phyloP scores from a whole-genome alignment of 108 stramenopile species.

The Fistulifera pelliculosa region DNA sequence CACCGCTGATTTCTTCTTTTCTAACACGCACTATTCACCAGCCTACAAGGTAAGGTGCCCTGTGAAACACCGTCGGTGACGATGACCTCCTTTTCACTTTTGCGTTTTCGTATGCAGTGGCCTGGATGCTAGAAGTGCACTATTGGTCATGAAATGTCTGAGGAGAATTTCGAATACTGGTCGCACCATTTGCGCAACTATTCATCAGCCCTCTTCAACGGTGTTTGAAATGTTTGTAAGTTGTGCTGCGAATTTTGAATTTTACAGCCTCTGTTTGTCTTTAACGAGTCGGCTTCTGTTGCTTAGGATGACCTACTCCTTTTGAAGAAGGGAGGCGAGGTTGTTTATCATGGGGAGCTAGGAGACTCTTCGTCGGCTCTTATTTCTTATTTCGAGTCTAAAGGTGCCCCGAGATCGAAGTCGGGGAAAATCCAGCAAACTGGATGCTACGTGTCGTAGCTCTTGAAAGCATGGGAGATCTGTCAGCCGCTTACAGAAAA shows the following conservation, averaged over 20 bases:
- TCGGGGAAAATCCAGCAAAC: constrained; percentile 65
- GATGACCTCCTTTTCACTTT: constrained; percentile 1
- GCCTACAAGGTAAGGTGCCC: background rate
- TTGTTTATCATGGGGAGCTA: constrained; percentile 58
- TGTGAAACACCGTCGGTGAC: background rate
- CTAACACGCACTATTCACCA: background rate
- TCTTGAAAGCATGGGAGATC: constrained; percentile 19
- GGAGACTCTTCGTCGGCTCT: constrained; percentile 31
- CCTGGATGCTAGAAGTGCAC: constrained; percentile 52
- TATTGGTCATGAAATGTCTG: constrained; percentile 45
- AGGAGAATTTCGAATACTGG: constrained; percentile 47
- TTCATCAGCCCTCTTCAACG: constrained; percentile 70
- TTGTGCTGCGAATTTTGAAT: background rate
- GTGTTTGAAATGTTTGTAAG: constrained; percentile 54
- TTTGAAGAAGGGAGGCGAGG: constrained; percentile 41
- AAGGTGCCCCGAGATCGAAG: constrained; percentile 45
- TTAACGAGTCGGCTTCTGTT: no score
- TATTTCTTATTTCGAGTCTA: constrained; percentile 50
- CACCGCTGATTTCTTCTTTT: background rate
- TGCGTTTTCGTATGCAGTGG: constrained; percentile 14
- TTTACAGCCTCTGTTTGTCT: no score
- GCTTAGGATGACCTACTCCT: constrained; percentile 33
- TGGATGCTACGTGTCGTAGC: constrained; percentile 51
- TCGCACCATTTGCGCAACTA: constrained; percentile 34
- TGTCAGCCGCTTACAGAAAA: constrained; percentile 21